Evolutionary conservation across 2,329 filamentous ascomycete species (phyloP).

Genomic region (Hypoxylon sp.): DNA sequence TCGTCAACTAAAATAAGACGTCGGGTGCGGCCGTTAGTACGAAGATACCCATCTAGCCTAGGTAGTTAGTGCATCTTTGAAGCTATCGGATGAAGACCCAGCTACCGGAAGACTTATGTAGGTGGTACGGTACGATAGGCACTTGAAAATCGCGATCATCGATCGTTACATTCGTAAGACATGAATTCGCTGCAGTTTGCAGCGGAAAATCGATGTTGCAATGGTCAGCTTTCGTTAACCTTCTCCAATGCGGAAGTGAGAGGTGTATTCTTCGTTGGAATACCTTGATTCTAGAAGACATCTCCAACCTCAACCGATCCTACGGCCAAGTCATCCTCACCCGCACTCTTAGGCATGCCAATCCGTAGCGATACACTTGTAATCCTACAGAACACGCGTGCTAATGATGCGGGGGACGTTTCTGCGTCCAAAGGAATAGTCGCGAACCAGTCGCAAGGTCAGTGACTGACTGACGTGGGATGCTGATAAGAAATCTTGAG

Average conservation of each 20-base stretch:
- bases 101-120: constrained; percentile 2
- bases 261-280: background rate
- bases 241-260: background rate
- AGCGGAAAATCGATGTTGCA: constrained; percentile 7
- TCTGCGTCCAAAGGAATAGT: background rate
- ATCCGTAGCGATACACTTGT: constrained; percentile 2
- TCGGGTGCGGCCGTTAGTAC: background rate
- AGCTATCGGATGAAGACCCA: background rate
- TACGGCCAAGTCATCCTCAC: constrained; percentile 8
- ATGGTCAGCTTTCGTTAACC: constrained; percentile 1
- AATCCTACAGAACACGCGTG: background rate
- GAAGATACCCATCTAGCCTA: background rate
- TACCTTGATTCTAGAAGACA: constrained; percentile 12
- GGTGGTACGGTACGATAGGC: background rate
- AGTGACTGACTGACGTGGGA: constrained; percentile 32
- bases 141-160: background rate
- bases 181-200: constrained; percentile 5
- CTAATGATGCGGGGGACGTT: background rate
- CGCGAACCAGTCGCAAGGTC: background rate
- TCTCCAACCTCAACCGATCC: constrained; percentile 3
- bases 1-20: background rate
- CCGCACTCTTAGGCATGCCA: background rate
- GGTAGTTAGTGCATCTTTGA: background rate
- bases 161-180: background rate
- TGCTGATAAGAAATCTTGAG: constrained; percentile 19